Evolutionary conservation across 345 rosid species (phyloP), one percentile per base, ranked within the genome.

Genomic region (Eucalyptus tenuipes): DNA sequence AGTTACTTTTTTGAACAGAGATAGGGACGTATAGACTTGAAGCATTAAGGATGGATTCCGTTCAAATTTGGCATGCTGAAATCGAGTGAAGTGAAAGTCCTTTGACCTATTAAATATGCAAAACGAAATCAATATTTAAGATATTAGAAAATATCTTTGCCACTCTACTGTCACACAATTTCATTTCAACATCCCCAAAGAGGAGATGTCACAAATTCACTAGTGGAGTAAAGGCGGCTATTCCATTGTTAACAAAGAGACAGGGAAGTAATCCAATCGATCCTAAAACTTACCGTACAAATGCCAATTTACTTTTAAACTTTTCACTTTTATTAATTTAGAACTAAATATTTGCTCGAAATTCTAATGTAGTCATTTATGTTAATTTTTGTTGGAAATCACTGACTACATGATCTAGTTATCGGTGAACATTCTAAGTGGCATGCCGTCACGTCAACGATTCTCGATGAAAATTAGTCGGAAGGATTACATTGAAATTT

Each of bases 371-470:
- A 68, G 13, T 68, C 44, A 3, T 68, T 68, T 8, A 3, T 2
- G 7, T 10, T 8, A 15, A 68, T 33, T 68, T 33, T 33, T 7
- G 2, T 5, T 0, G 13, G 3, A 68, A 33, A 33, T 31, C 17
- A 3, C 0, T 29, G 17, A 29, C 1, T 5, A 8, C 8, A 6
- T 29, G 9, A n/a, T 61, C 33, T 33, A n/a, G 10, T 8, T n/a
- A n/a, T 66, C 13, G 10, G 0, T 13, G 11, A 17, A 4, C 5
- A 17, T 16, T 8, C 16, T 31, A 31, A 31, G 79, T 13, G 10
- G 79, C 79, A 66, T 4, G 17, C 42, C 3, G 1, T 9, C 10
- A 33, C 2, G 24, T 68, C 13, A 68, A 10, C 1, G 1, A 33
- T 68, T 68, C 7, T 17, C 2, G 22, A 15, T 68, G 80, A 68